Evolutionary conservation across 2,329 filamentous ascomycete genomes (phyloP).

Genomic region (Periconia sp.): DNA sequence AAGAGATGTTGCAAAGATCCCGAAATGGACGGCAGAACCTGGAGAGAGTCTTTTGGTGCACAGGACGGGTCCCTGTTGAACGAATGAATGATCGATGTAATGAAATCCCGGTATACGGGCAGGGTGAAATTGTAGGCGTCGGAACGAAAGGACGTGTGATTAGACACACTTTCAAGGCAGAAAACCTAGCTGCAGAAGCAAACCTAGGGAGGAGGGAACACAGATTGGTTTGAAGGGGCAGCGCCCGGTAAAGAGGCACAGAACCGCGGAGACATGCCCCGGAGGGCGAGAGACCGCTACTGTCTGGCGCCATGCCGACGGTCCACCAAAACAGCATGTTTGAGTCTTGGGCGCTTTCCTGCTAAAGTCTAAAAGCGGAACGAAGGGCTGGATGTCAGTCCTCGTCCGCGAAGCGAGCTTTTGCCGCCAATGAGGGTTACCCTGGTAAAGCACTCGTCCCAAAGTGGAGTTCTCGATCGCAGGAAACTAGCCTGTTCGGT

Average conservation of each 20-base stretch:
- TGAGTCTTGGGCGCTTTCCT: conserved; percentile 13
- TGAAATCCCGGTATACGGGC: not conserved
- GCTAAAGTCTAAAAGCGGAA: conserved; percentile 42
- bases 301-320: conserved; percentile 32
- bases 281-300: conserved; percentile 20
- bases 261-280: no score
- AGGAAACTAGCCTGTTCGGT: conserved; percentile 27
- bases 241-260: conserved; percentile 29
- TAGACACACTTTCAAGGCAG: conserved; percentile 32
- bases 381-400: conserved; percentile 30
- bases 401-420: conserved; percentile 24
- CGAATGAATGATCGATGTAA: conserved; percentile 2
- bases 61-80: conserved; percentile 16
- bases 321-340: conserved; percentile 31
- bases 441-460: conserved; percentile 19
- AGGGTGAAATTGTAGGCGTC: not conserved
- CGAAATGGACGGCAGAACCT: conserved; percentile 7
- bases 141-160: conserved; percentile 44
- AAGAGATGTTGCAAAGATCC: conserved; percentile 7
- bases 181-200: conserved; percentile 25
- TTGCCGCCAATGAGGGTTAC: conserved; percentile 25
- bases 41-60: conserved; percentile 17
- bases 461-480: conserved; percentile 28
- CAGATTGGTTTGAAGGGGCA: conserved; percentile 23
- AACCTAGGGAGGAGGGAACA: conserved; percentile 17